These are phyloP conservation scores for Citrullus amarus DNA, from an alignment of 306 rosid species.

Conservation along the genomic window DNA sequence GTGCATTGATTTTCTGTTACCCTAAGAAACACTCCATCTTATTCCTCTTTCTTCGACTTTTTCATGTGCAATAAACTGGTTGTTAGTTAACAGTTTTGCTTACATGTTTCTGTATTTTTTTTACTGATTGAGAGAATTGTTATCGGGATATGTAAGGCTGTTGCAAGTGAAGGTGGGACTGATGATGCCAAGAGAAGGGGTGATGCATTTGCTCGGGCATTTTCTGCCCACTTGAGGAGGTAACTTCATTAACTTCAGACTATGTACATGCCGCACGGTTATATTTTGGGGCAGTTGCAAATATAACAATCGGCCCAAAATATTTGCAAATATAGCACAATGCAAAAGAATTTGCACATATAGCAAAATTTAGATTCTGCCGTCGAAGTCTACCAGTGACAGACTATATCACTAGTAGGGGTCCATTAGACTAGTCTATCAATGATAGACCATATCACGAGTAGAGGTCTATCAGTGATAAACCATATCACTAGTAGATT, in stretches of 20 bases:
- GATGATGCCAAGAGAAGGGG: constrained; percentile 98
- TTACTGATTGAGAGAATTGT: constrained; percentile 18
- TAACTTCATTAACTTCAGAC: constrained; percentile 17
- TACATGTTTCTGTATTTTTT: background rate
- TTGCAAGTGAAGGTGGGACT: constrained; percentile 97
- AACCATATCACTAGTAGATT: too few species aligned
- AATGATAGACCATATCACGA: too few species aligned
- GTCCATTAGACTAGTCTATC: too few species aligned
- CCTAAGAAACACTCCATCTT: background rate
- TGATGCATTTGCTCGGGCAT: constrained; percentile 91
- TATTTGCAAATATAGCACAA: too few species aligned
- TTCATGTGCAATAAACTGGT: background rate
- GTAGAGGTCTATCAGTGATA: too few species aligned
- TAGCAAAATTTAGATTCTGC: too few species aligned
- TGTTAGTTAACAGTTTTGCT: background rate
- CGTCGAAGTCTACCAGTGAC: too few species aligned
- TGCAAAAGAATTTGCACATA: too few species aligned
- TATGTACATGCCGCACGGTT: background rate
- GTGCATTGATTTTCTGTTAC: background rate
- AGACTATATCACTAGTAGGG: too few species aligned
- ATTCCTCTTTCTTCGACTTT: background rate
- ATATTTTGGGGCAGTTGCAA: background rate
- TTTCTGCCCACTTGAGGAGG: constrained; percentile 94
- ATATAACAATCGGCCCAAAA: too few species aligned
- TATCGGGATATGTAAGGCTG: constrained; percentile 54